Conservation (phyloP, 1,284 basidiomycete genomes). For the Leccinum pachyderme region DNA sequence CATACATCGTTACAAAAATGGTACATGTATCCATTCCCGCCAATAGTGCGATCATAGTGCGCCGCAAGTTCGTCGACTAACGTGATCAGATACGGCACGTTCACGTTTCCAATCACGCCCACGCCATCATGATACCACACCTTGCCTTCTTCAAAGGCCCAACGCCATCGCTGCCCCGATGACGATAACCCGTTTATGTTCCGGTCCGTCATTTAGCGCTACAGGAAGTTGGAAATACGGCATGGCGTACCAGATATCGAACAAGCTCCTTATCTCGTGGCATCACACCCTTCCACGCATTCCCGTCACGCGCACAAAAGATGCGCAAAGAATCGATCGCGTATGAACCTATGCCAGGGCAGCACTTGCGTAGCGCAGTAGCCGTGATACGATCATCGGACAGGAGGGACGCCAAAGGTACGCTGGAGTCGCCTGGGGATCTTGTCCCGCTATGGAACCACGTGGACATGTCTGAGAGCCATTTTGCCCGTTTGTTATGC, state of each 20-base stretch:
- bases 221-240: not conserved
- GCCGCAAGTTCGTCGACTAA: slow-evolving; percentile 38
- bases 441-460: slow-evolving; percentile 42
- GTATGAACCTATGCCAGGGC: slow-evolving; percentile 59
- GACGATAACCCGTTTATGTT: not conserved
- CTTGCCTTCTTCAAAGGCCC: slow-evolving; percentile 49
- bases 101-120: slow-evolving; percentile 39
- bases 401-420: not conserved
- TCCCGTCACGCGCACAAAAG: slow-evolving; percentile 43
- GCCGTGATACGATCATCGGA: slow-evolving; percentile 15
- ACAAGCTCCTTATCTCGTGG: slow-evolving; percentile 63
- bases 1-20: not conserved
- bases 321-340: slow-evolving; percentile 69
- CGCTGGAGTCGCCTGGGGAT: slow-evolving; percentile 23
- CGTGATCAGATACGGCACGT: slow-evolving; percentile 36
- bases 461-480: slow-evolving; percentile 49
- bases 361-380: slow-evolving; percentile 47
- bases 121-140: slow-evolving; percentile 44
- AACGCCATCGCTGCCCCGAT: slow-evolving; percentile 54
- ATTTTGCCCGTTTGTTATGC: slow-evolving; percentile 47
- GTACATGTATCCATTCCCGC: slow-evolving; percentile 40
- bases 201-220: not conserved
- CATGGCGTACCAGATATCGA: slow-evolving; percentile 48
- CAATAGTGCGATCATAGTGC: slow-evolving; percentile 25
- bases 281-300: slow-evolving; percentile 56